phyloP scores from a whole-genome alignment of 352 stramenopile species.

The Blastocystis sp. region DNA sequence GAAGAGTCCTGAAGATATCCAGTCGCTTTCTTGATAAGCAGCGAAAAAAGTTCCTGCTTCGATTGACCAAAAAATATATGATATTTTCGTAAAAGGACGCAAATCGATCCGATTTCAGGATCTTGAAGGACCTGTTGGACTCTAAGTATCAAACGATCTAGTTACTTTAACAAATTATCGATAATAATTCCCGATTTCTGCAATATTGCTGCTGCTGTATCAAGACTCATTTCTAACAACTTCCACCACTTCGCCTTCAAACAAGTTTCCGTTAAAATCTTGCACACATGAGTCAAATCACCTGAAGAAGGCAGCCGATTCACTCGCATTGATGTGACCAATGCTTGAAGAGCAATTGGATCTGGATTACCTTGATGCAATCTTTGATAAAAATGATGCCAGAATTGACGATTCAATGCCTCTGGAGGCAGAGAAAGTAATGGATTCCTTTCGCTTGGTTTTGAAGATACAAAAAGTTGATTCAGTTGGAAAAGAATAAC shows the following conservation, averaged over 20 bases:
- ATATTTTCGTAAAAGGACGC: neutral
- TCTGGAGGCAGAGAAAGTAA: neutral
- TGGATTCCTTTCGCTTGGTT: neutral
- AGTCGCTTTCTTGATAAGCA: neutral
- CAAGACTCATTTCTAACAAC: neutral
- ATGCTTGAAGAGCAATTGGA: neutral
- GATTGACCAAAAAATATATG: neutral
- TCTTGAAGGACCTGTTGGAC: neutral
- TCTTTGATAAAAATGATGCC: neutral
- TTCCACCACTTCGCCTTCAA: neutral
- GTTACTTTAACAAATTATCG: neutral
- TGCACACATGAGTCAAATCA: neutral
- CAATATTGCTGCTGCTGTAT: neutral
- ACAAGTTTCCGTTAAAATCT: neutral
- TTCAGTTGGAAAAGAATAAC: neutral
- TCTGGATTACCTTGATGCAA: neutral
- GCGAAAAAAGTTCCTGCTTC: neutral
- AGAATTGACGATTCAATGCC: neutral
- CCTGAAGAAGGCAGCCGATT: neutral
- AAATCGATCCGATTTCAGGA: neutral
- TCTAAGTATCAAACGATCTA: neutral
- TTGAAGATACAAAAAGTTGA: neutral
- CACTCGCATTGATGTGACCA: neutral
- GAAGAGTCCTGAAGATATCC: neutral
- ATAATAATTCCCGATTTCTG: neutral